Base-by-base conservation (phyloP, 2,329 filamentous ascomycete genomes). In the Pseudohalonectria lignicola region DNA sequence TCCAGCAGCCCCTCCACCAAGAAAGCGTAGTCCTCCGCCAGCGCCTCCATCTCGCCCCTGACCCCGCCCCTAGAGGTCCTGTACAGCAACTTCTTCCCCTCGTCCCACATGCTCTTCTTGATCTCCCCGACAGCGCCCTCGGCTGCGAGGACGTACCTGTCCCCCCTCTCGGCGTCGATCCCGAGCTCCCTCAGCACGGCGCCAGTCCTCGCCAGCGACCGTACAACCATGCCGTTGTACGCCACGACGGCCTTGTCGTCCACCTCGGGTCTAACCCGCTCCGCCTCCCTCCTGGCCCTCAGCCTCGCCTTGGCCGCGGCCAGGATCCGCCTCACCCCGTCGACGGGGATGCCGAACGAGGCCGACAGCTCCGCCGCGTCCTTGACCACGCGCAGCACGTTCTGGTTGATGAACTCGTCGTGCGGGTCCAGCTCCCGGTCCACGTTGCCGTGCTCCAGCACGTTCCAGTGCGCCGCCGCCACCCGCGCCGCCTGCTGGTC, bases 11-110 rank as follows among this genome's bases (percentile, higher is more conserved):
- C 90, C 36, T 81, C 76, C 36, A 87, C 83, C 30, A 96, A 57
- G 56, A 90, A 94, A 3, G 90, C 86, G 53, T 96, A 96, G 61
- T 98, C 92, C 49, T 96, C 92, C 1, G 90, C 86, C 57, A 96
- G 94, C 0, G 76, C 88, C 29, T 70, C 67, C 0, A 76, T 79
- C 15, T 76, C 67, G 20, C 80, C 78, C 8, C 76, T 67, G 2
- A 69, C 64, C 45, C 75, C 70, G 43, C 79, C 74, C 21, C 77
- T 76, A 59, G 82, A 93, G 31, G 90, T 76, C 36, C 88, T 74
- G 53, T 80, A 84, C 13, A 96, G 62, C 4, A 73, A 71, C 34
- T 74, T 72, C 1, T 66, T 69, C 1, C 64, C 48, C 8, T 66
- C 54, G 45, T 90, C 76, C 67, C 85, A 95, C 2, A 96, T 69